phyloP scores from a whole-genome alignment of 495 filamentous ascomycete genomes.

The Aspergillus wentii region DNA sequence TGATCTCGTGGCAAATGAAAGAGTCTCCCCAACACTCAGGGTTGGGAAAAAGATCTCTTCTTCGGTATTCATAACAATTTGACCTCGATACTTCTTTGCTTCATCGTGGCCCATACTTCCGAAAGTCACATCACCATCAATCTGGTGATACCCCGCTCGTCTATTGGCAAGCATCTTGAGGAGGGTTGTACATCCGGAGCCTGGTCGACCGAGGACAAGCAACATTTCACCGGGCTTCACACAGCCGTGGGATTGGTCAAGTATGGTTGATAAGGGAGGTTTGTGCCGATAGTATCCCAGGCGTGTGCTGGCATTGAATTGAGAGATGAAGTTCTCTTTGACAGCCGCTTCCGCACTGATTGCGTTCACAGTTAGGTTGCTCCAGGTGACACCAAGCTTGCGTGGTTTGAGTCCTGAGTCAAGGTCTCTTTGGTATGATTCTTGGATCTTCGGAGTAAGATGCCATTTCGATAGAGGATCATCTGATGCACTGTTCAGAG shows the following conservation, averaged over 20 bases:
- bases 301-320: slow-evolving; percentile 44
- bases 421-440: slow-evolving; percentile 30
- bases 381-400: slow-evolving; percentile 49
- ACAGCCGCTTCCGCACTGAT: slow-evolving; percentile 33
- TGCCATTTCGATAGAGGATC: too few species aligned
- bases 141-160: slow-evolving; percentile 47
- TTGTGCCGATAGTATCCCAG: slow-evolving; percentile 27
- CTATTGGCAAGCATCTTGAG: slow-evolving; percentile 61
- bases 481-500: too few species aligned
- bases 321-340: slow-evolving; percentile 40
- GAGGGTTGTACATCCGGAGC: slow-evolving; percentile 32
- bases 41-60: slow-evolving; percentile 65
- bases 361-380: slow-evolving; percentile 33
- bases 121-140: too few species aligned
- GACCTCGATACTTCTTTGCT: slow-evolving; percentile 55
- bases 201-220: slow-evolving; percentile 33
- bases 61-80: slow-evolving; percentile 63
- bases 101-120: too few species aligned
- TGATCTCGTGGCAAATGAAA: slow-evolving; percentile 55
- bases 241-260: slow-evolving; percentile 30
- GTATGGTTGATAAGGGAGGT: slow-evolving; percentile 23
- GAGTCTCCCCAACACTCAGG: slow-evolving; percentile 63
- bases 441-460: too few species aligned
- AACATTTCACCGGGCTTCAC: slow-evolving; percentile 47
- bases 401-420: slow-evolving; percentile 34